Evolutionary conservation across 2,329 filamentous ascomycete species (phyloP), one percentile per base, ranked within the genome.

Genomic region (Penicillium sp.): DNA sequence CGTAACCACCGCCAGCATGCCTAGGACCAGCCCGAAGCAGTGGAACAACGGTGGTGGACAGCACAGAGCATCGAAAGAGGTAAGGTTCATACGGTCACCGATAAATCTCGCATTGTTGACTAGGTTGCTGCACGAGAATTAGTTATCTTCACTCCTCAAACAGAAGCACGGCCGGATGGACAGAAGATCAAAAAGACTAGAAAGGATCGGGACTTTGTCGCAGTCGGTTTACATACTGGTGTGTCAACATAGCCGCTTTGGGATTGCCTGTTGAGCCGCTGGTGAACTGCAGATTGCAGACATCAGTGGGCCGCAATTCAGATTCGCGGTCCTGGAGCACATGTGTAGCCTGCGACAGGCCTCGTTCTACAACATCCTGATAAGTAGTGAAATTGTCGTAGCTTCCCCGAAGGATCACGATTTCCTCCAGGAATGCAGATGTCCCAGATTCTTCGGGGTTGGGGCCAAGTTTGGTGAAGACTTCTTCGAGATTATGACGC

Each of bases 11-110:
- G 86, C 83, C 47, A 91, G 78, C 37, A 91, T 76, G 8, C 88
- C 88, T 3, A 90, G 80, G 1, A 91, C 87, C 7, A 92, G 79
- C 1, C 88, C 88, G 64, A 92, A 92, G 73, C 87, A 92, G 73
- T 93, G 89, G 75, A 93, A 93, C 3, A 93, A 77, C 0, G 89
- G 88, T 0, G 88, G 88, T 3, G 88, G 88, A 66, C 88, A 93
- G 74, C 88, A 92, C 10, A 93, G 76, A 7, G 84, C 75, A 62
- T 91, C 87, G 38, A 76, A 73, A 2, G 80, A 71, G 0, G 80
- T 83, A 13, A 92, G 76, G 5, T 80, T 77, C 84, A 90, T 87
- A 36, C 86, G 80, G 67, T 89, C 85, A 46, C 86, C 87, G 41
- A 86, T 84, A 70, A 86, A 86, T 27, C 83, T 79, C 7, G 82